Evolutionary conservation across 1,139 yeast species (phyloP).

Genomic region (Schizosaccharomyces versatilis): DNA sequence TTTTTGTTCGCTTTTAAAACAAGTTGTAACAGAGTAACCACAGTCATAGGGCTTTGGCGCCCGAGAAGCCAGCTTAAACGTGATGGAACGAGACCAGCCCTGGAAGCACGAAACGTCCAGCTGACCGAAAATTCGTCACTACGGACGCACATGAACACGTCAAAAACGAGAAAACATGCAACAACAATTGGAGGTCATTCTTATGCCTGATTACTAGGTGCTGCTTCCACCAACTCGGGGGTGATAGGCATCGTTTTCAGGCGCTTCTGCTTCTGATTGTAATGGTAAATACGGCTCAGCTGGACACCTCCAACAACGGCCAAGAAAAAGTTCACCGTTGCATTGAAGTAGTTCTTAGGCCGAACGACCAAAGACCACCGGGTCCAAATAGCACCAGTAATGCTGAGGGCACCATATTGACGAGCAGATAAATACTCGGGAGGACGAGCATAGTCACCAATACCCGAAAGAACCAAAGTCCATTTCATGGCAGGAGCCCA

Average conservation of each 20-base stretch:
- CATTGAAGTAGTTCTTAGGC: constrained; percentile 71
- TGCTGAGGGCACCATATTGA: constrained; percentile 36
- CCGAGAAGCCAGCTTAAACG: no score
- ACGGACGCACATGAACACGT: no score
- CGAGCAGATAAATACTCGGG: constrained; percentile 10
- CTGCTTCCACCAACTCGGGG: no score
- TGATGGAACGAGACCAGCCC: no score
- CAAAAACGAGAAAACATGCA: no score
- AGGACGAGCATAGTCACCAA: constrained; percentile 10
- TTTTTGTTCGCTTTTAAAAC: no score
- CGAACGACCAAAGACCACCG: constrained; percentile 90
- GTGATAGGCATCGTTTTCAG: neutral
- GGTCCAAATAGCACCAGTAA: constrained; percentile 93
- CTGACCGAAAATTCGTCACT: no score
- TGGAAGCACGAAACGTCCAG: no score
- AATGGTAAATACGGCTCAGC: constrained; percentile 33
- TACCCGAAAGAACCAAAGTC: constrained; percentile 7
- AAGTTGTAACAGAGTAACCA: no score
- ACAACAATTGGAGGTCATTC: no score
- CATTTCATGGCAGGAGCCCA: constrained; percentile 31
- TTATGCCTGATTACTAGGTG: no score
- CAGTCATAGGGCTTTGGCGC: no score
- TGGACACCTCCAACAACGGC: constrained; percentile 82
- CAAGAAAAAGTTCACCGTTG: constrained; percentile 82
- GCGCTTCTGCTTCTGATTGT: constrained; percentile 1